phyloP scores from a whole-genome alignment of 352 stramenopile genomes.

The Globisporangium viniferum region DNA sequence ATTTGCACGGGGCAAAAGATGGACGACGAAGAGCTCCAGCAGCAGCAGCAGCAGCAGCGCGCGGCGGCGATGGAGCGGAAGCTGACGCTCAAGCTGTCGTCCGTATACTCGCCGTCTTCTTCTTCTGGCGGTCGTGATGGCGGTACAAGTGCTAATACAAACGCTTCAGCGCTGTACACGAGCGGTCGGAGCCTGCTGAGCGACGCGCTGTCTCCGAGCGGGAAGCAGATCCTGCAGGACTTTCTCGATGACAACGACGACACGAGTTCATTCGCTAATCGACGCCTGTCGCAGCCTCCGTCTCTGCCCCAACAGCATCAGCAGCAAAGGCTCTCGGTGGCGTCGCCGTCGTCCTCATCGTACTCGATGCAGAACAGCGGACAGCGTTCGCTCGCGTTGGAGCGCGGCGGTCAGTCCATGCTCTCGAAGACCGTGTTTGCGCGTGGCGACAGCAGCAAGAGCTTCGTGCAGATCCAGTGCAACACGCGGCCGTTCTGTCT shows the following conservation, averaged over 20 bases:
- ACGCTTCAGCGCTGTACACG: slow-evolving; percentile 14
- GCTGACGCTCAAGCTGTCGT: slow-evolving; percentile 1
- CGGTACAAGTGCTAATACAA: background rate
- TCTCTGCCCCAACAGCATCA: background rate
- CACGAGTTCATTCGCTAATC: background rate
- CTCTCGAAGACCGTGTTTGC: slow-evolving; percentile 24
- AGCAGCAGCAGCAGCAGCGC: background rate
- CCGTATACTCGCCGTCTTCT: slow-evolving; percentile 15
- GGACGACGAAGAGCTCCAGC: slow-evolving; percentile 5
- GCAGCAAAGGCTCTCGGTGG: background rate
- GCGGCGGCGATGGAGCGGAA: slow-evolving; percentile 6
- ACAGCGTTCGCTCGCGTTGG: background rate
- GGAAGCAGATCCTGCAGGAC: slow-evolving; percentile 41
- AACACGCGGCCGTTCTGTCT: slow-evolving; percentile 46
- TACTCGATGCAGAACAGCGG: background rate
- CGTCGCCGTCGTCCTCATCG: background rate
- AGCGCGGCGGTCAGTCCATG: slow-evolving; percentile 12
- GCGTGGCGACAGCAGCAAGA: slow-evolving; percentile 13
- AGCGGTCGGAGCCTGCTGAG: slow-evolving; percentile 37
- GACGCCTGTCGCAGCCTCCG: background rate
- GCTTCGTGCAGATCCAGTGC: slow-evolving; percentile 49
- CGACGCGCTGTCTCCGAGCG: slow-evolving; percentile 57
- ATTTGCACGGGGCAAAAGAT: background rate
- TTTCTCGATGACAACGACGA: slow-evolving; percentile 30
- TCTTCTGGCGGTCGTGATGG: slow-evolving; percentile 3